Percentiles rank a stretch among this genome's conserved stretches.
phyloP scores from a whole-genome alignment of 345 rosid species.

The Rhodomyrtus tomentosa region DNA sequence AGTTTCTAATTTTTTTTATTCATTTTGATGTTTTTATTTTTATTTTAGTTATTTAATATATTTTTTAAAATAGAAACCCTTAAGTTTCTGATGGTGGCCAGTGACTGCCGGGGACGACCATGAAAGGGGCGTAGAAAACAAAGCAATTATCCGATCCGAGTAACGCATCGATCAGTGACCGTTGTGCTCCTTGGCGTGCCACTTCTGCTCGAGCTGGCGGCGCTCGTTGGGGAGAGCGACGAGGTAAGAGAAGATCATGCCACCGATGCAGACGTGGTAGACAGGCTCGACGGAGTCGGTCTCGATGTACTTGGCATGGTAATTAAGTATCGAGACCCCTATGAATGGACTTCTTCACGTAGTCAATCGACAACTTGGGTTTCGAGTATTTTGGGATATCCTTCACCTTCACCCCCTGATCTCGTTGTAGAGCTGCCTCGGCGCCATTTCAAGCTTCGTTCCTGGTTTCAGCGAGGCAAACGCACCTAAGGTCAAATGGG shows the following conservation, averaged over 20 bases:
- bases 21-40: too few relatives aligned
- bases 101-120: too few relatives aligned
- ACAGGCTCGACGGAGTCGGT: constrained; percentile 69
- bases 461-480: neutral
- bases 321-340: constrained; percentile 56
- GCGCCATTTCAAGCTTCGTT: constrained; percentile 33
- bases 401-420: constrained; percentile 71
- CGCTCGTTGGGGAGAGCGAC: constrained; percentile 89
- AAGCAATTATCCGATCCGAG: neutral
- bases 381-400: constrained; percentile 63
- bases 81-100: too few relatives aligned
- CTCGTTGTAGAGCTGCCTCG: constrained; percentile 57
- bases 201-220: constrained; percentile 87
- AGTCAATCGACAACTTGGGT: constrained; percentile 49
- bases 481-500: neutral
- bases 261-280: constrained; percentile 62
- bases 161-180: constrained; percentile 36
- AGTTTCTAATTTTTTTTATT: too few relatives aligned
- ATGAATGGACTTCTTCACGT: constrained; percentile 35
- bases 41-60: too few relatives aligned
- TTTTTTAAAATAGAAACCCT: too few relatives aligned
- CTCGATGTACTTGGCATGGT: constrained; percentile 74
- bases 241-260: constrained; percentile 73
- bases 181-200: constrained; percentile 64
- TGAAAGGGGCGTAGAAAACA: neutral